A percentile compares a stretch with the other conserved stretches of the same genome.
These are phyloP conservation scores for Aristolochia contorta DNA, from an alignment of 164 flowering plant species.

Conservation along the genomic window DNA sequence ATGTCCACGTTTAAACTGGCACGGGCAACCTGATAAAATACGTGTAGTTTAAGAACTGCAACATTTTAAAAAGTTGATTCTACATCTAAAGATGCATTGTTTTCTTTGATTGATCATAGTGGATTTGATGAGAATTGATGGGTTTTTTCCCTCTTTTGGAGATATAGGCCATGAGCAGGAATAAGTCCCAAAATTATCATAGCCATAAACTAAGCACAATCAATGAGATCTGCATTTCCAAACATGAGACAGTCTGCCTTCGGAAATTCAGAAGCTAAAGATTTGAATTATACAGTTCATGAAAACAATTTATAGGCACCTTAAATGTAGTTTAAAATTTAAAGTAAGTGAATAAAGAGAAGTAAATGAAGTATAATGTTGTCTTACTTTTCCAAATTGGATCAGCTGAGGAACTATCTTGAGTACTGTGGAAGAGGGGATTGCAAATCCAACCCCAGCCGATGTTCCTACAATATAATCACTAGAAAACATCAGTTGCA, in stretches of 20 bases:
- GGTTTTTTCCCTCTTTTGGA: neutral
- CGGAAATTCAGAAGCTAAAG: neutral
- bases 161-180: neutral
- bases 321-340: neutral
- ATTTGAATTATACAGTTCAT: neutral
- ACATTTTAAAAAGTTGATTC: neutral
- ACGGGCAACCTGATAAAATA: constrained; percentile 52
- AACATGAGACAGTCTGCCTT: neutral
- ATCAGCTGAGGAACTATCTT: constrained; percentile 87
- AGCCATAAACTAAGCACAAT: neutral
- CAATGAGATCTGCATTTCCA: neutral
- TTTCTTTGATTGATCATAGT: neutral
- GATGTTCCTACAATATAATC: constrained; percentile 55
- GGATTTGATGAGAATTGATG: neutral
- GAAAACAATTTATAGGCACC: neutral
- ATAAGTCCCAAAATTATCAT: neutral
- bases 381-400: constrained; percentile 67
- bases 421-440: constrained; percentile 75
- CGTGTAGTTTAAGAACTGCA: neutral
- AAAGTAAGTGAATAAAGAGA: neutral
- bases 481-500: neutral
- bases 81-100: neutral
- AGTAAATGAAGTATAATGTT: neutral
- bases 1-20: constrained; percentile 75
- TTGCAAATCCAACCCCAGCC: constrained; percentile 96